Base-by-base conservation (phyloP, 768 basidiomycete species). In the Trametes cingulata region DNA sequence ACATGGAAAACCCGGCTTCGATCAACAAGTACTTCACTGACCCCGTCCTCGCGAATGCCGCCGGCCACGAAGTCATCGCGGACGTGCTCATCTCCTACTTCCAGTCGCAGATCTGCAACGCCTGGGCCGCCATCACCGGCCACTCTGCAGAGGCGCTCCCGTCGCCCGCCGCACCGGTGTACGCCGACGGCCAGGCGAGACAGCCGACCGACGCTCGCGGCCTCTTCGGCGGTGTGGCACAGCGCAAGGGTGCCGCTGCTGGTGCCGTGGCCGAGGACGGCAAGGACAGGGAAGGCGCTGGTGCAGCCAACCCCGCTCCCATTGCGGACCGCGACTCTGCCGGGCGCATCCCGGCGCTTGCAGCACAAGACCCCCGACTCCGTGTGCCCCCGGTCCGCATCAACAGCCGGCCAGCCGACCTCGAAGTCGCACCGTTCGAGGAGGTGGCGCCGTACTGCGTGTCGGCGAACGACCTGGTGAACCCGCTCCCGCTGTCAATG, bases 391-490 rank as follows among this genome's bases (percentile, higher is more conserved):
- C 82, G 0, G 80, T 83, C 33, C 82, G 92, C 8, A 87, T 98
- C 72, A 83, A 81, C 59, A 83, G 85, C 6, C 84, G 82, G 2
- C 91, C 91, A 1, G 66, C 64, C 20, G 73, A 74, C 64, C 52
- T 73, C 25, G 60, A 43, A 33, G 2, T 71, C 13, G 73, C 76
- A 1, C 78, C 84, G 3, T 96, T 90, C 72, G 85, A 91, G 71
- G 97, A 98, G 73, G 84, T 96, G 51, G 81, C 85, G 39, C 97
- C 96, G 7, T 94, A 82, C 77, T 98, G 97, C 73, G 94, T 93
- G 0, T 89, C 88, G 20, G 97, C 97, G n/a, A 96, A 98, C 74
- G 95, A 99, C 72, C 80, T 98, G 52, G 93, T 99, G 74, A 98
- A 98, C 76, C 97, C 97, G 1, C 81, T 98, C 0, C 96, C 96